Evolutionary conservation across 129 eudicot genomes (phyloP).

Genomic region (Lactuca sativa): DNA sequence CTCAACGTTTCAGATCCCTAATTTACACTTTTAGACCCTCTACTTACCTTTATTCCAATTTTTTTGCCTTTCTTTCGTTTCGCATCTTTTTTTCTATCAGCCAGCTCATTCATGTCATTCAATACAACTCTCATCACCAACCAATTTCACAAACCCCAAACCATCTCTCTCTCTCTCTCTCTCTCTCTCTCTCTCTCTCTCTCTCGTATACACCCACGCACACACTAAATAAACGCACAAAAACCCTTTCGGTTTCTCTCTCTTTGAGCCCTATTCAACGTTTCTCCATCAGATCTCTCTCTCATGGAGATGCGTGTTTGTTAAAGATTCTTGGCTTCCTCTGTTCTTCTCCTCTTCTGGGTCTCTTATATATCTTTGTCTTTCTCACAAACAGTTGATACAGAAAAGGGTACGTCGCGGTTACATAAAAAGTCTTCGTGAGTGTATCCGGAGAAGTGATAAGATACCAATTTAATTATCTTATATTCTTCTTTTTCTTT

Average conservation of each 20-base stretch:
- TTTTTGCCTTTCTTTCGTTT: not conserved
- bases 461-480: conserved; percentile 24
- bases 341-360: conserved; percentile 30
- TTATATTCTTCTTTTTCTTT: conserved; percentile 14
- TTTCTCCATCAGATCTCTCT: conserved; percentile 54
- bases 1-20: conserved; percentile 23
- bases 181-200: conserved; percentile 30
- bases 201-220: conserved; percentile 7
- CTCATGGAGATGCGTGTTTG: conserved; percentile 42
- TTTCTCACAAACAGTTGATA: not conserved
- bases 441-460: not conserved
- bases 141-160: conserved; percentile 26
- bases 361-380: conserved; percentile 11
- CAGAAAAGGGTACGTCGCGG: conserved; percentile 1
- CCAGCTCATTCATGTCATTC: conserved; percentile 45
- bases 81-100: conserved; percentile 12
- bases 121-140: conserved; percentile 32
- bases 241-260: conserved; percentile 39
- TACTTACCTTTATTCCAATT: conserved; percentile 18
- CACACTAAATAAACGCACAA: conserved; percentile 23
- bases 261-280: conserved; percentile 39
- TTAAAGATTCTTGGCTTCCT: conserved; percentile 27
- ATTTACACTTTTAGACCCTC: conserved; percentile 18
- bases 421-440: not conserved
- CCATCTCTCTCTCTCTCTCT: conserved; percentile 11